phyloP scores from a whole-genome alignment of 2,329 filamentous ascomycete species.

The Sordariomycetes sp. region DNA sequence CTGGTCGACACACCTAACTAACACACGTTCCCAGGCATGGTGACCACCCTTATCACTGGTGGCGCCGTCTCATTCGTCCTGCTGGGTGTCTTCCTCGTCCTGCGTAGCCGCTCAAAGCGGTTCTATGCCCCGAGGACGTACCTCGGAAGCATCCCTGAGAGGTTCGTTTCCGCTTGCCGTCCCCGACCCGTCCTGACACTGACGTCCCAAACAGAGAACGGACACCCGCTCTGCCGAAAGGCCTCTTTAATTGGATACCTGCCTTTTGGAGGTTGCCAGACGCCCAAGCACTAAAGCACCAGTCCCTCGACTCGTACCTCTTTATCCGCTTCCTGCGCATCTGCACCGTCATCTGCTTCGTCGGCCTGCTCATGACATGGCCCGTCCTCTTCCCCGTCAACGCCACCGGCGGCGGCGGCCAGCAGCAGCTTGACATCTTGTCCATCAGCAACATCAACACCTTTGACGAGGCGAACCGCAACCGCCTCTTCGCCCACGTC shows the following conservation, averaged over 20 bases:
- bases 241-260: constrained; percentile 52
- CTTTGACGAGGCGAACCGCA: constrained; percentile 35
- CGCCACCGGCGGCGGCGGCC: constrained; percentile 60
- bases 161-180: constrained; percentile 13
- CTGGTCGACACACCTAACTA: neutral
- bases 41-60: constrained; percentile 43
- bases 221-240: constrained; percentile 42
- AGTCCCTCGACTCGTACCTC: constrained; percentile 77
- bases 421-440: constrained; percentile 62
- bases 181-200: neutral
- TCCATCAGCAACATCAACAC: constrained; percentile 65
- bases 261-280: constrained; percentile 56
- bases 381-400: constrained; percentile 82
- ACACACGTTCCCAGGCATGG: constrained; percentile 7
- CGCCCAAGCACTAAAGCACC: constrained; percentile 69
- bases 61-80: constrained; percentile 26
- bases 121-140: constrained; percentile 41
- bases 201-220: constrained; percentile 31
- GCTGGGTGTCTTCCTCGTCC: constrained; percentile 30
- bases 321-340: constrained; percentile 76
- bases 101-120: constrained; percentile 31
- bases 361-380: constrained; percentile 77
- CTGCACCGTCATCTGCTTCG: constrained; percentile 60
- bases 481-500: constrained; percentile 73
- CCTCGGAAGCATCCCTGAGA: constrained; percentile 31